phyloP scores from a whole-genome alignment of 2,329 filamentous ascomycete genomes.

The Geosmithia putterillii region DNA sequence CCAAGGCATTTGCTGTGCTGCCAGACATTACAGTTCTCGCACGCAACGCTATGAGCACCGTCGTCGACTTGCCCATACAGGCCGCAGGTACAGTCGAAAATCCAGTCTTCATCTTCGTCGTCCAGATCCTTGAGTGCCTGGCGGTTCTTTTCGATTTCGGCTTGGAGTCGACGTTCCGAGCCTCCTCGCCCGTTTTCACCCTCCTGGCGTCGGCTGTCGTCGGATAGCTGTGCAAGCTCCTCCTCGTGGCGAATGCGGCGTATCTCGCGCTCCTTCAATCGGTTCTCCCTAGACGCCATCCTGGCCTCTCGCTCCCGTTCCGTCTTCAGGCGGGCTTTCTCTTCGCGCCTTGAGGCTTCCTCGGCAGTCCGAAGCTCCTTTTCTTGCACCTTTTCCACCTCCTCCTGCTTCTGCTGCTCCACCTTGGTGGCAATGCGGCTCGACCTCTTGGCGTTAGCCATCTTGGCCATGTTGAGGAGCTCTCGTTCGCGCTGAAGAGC shows the following conservation, averaged over 20 bases:
- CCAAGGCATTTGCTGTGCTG: conserved; percentile 90
- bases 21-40: conserved; percentile 90
- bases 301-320: conserved; percentile 69
- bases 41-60: conserved; percentile 85
- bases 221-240: conserved; percentile 67
- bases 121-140: conserved; percentile 62
- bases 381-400: conserved; percentile 58
- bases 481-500: conserved; percentile 62
- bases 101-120: conserved; percentile 73
- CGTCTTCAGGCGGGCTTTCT: conserved; percentile 43
- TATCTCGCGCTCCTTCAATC: conserved; percentile 73
- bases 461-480: conserved; percentile 66
- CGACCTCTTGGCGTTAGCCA: conserved; percentile 90
- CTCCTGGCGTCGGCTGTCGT: conserved; percentile 53
- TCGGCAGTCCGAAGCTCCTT: conserved; percentile 38
- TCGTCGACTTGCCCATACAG: conserved; percentile 89
- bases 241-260: conserved; percentile 77
- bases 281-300: conserved; percentile 72
- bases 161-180: conserved; percentile 70
- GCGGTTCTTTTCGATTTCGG: conserved; percentile 69
- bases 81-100: conserved; percentile 90
- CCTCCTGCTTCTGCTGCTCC: conserved; percentile 65
- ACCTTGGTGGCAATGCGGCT: conserved; percentile 74
- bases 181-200: conserved; percentile 42
- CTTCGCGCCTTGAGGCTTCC: conserved; percentile 52